phyloP scores from a whole-genome alignment of 768 basidiomycete species.

The Lactifluus subvellereus region DNA sequence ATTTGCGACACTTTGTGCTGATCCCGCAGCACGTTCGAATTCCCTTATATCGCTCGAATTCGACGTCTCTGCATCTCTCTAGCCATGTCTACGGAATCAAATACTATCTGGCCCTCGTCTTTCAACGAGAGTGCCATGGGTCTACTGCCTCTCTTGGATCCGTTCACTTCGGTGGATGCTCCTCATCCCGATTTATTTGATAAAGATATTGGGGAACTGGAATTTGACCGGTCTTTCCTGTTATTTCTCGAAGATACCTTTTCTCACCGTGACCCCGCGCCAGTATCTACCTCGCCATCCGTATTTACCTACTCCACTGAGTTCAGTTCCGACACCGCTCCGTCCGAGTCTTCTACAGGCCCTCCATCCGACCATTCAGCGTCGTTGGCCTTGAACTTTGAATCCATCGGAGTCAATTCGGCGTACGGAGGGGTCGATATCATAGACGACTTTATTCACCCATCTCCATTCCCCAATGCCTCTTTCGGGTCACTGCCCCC shows the following conservation, averaged over 20 bases:
- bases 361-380: slow-evolving; percentile 39
- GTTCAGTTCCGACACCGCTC: slow-evolving; percentile 64
- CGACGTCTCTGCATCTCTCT: not conserved
- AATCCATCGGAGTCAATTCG: too few relatives aligned
- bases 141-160: slow-evolving; percentile 8
- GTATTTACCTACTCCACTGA: slow-evolving; percentile 75
- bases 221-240: slow-evolving; percentile 51
- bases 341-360: slow-evolving; percentile 40
- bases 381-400: slow-evolving; percentile 36
- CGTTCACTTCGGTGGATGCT: slow-evolving; percentile 55
- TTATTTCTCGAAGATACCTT: slow-evolving; percentile 47
- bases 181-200: slow-evolving; percentile 82
- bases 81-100: slow-evolving; percentile 4
- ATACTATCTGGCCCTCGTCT: slow-evolving; percentile 2
- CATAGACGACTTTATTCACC: not conserved
- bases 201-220: slow-evolving; percentile 67
- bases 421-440: slow-evolving; percentile 42
- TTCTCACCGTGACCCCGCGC: slow-evolving; percentile 57
- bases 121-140: slow-evolving; percentile 2
- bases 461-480: not conserved
- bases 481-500: slow-evolving; percentile 21
- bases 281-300: slow-evolving; percentile 66
- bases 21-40: slow-evolving; percentile 7
- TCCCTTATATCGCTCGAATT: too few relatives aligned
- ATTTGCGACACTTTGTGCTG: not conserved